A percentile compares a stretch with the other conserved stretches of the same genome.
phyloP scores from a whole-genome alignment of 2,329 filamentous ascomycete species.

The Cladosporium sp. region DNA sequence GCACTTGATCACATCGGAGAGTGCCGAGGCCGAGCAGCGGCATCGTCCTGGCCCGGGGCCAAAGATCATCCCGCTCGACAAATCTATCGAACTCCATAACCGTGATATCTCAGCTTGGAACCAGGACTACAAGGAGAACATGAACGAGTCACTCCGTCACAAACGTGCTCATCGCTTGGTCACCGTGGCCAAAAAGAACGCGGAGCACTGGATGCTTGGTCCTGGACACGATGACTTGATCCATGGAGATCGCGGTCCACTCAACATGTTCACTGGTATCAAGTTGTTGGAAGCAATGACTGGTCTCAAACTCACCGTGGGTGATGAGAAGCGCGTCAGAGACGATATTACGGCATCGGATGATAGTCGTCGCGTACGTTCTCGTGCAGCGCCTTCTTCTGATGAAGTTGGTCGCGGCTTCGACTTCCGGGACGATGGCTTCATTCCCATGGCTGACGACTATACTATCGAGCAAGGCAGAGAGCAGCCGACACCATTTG shows the following conservation, averaged over 20 bases:
- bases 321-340: constrained; percentile 25
- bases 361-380: constrained; percentile 25
- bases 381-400: constrained; percentile 25
- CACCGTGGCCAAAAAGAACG: constrained; percentile 58
- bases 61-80: constrained; percentile 47
- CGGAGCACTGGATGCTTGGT: constrained; percentile 57
- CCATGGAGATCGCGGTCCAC: constrained; percentile 43
- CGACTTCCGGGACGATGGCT: constrained; percentile 14
- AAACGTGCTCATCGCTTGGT: constrained; percentile 40
- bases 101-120: constrained; percentile 56
- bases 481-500: constrained; percentile 61
- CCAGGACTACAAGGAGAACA: constrained; percentile 56
- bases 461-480: constrained; percentile 63
- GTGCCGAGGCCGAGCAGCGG: constrained; percentile 37
- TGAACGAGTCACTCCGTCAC: constrained; percentile 45
- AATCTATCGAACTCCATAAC: constrained; percentile 51
- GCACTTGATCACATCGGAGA: constrained; percentile 28
- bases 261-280: constrained; percentile 57
- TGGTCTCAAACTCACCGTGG: constrained; percentile 27
- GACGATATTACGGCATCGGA: constrained; percentile 25
- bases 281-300: constrained; percentile 48
- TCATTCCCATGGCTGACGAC: constrained; percentile 20
- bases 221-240: constrained; percentile 50
- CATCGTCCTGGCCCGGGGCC: constrained; percentile 28
- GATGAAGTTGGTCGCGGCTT: constrained; percentile 14